Evolutionary conservation across 148 eudicot genomes (phyloP), one percentile per base, ranked within the genome.

Genomic region (Mesembryanthemum crystallinum): DNA sequence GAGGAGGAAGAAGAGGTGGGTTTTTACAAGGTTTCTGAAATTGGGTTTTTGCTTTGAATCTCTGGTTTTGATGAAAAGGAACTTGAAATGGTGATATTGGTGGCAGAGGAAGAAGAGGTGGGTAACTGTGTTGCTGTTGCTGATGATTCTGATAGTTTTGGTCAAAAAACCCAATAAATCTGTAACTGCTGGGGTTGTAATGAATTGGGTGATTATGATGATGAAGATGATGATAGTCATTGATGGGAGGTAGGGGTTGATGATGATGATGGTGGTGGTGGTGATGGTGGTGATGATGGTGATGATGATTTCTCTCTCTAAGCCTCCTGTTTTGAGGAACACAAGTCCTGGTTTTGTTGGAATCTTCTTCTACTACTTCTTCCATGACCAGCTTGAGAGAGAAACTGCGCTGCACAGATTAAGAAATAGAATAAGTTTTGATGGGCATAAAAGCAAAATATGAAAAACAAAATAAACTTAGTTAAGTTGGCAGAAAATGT

Each of bases 61-160:
- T 82, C 12, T 86, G 91, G 78, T 82, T 82, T 80, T 85, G 90
- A 66, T 81, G 85, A 39, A 73, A 74, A 30, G 78, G 39, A 7
- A 78, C 63, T 39, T 81, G 87, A 25, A 84, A 82, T 69, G 90
- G 90, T 47, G 87, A 69, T 71, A 78, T 77, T 60, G 90, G 88
- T 64, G 94, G 98, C 55, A 89, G 81, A 75, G 98, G 98, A 67
- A 91, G 95, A 67, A 94, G 81, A 67, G 90, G 89, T 52, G 91
- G 86, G 72, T 71, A 78, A 68, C 17, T 72, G 43, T n/a, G n/a
- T n/a, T 85, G 86, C 67, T 78, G 84, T 24, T 67, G 75, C 29
- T 73, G 77, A 5, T 86, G 89, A 37, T 83, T 84, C 11, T 30
- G 54, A 52, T 84, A 81, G 68, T 89, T 86, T 33, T 84, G 88